Evolutionary conservation across 2,329 filamentous ascomycete species (phyloP).

Genomic region (Didymella sp.): DNA sequence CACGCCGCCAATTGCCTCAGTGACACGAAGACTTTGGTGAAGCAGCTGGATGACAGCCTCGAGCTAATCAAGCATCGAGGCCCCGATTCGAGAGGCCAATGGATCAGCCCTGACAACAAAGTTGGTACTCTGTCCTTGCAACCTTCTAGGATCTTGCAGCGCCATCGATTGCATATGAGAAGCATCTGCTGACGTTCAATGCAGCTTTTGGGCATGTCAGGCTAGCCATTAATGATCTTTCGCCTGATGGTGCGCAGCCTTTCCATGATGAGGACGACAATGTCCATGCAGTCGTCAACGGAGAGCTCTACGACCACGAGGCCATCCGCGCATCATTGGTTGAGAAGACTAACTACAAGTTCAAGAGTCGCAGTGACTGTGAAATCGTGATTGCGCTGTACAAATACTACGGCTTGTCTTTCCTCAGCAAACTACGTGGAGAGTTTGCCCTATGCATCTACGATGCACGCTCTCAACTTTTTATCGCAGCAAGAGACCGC

Average conservation of each 20-base stretch:
- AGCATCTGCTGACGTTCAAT: conserved; percentile 9
- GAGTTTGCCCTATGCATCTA: conserved; percentile 63
- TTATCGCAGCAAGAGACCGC: conserved; percentile 61
- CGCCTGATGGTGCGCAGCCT: conserved; percentile 28
- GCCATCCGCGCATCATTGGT: conserved; percentile 48
- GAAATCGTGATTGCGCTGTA: conserved; percentile 62
- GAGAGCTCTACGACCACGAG: conserved; percentile 64
- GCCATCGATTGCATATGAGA: neutral
- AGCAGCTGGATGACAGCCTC: conserved; percentile 17
- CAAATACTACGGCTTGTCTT: conserved; percentile 52
- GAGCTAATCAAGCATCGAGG: conserved; percentile 53
- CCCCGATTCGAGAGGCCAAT: conserved; percentile 54
- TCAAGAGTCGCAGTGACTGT: conserved; percentile 57
- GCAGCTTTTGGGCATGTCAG: conserved; percentile 30
- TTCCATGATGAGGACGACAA: conserved; percentile 24
- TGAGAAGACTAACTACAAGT: conserved; percentile 50
- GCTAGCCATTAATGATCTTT: conserved; percentile 35
- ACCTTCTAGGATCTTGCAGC: neutral
- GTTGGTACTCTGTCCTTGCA: conserved; percentile 46
- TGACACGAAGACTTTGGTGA: conserved; percentile 10
- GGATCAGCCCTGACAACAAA: conserved; percentile 53
- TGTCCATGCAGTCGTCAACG: conserved; percentile 65
- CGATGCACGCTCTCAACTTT: conserved; percentile 49
- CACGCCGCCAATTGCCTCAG: conserved; percentile 1
- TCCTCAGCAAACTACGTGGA: conserved; percentile 57